Evolutionary conservation across 768 basidiomycete species (phyloP).

Genomic region (Dentipellis sp.): DNA sequence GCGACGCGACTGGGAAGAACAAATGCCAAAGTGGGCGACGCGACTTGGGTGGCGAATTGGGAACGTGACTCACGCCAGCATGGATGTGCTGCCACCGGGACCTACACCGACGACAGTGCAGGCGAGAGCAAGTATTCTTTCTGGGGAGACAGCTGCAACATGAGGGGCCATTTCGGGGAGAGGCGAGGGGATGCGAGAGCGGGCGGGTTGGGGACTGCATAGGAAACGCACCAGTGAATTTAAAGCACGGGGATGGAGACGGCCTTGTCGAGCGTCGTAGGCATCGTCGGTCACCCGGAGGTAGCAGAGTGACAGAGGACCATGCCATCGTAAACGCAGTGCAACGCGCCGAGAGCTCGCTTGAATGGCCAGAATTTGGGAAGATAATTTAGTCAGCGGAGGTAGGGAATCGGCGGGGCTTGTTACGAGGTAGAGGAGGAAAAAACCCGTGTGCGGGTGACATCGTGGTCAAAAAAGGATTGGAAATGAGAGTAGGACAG

Average conservation of each 20-base stretch:
- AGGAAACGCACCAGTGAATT: not conserved
- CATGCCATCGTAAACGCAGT: too few relatives aligned
- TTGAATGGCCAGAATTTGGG: too few relatives aligned
- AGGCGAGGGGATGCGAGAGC: constrained; percentile 5
- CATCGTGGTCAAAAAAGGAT: too few relatives aligned
- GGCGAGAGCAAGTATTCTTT: constrained; percentile 51
- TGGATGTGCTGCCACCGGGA: constrained; percentile 70
- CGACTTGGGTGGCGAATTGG: not conserved
- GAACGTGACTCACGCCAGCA: constrained; percentile 58
- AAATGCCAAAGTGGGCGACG: not conserved
- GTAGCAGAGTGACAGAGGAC: too few relatives aligned
- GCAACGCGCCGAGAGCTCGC: too few relatives aligned
- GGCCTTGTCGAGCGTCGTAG: too few relatives aligned
- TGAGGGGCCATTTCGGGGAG: constrained; percentile 16
- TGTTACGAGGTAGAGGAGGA: too few relatives aligned
- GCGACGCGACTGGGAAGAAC: constrained; percentile 31
- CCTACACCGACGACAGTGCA: constrained; percentile 61
- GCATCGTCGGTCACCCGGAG: too few relatives aligned
- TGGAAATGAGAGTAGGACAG: too few relatives aligned
- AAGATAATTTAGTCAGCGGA: too few relatives aligned
- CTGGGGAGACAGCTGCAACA: constrained; percentile 17
- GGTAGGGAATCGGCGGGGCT: too few relatives aligned
- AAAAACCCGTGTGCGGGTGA: too few relatives aligned
- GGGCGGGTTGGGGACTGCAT: not conserved
- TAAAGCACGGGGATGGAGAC: not conserved